Conservation (phyloP, 306 rosid species). For the Medicago truncatula region MtrunA17r5.0-ANR NC_053045.1:7826501-7827000, state of each 20-base stretch:
- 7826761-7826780: slow-evolving; percentile 60
- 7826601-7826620: not conserved
- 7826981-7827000: not conserved
- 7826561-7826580: not conserved
- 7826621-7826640: slow-evolving; percentile 8
- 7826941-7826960: slow-evolving; percentile 27
- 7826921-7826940: slow-evolving; percentile 35
- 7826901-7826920: slow-evolving; percentile 46
- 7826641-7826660: not conserved
- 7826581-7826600: not conserved
- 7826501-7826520: not conserved
- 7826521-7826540: slow-evolving; percentile 36
- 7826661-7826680: not conserved
- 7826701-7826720: slow-evolving; percentile 58
- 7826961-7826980: not conserved
- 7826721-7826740: slow-evolving; percentile 61
- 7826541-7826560: slow-evolving; percentile 28
- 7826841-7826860: slow-evolving; percentile 45
- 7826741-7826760: slow-evolving; percentile 55
- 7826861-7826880: slow-evolving; percentile 41
- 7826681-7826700: not conserved
- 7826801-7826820: slow-evolving; percentile 45
- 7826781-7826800: slow-evolving; percentile 53
- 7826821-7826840: slow-evolving; percentile 39
- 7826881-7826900: slow-evolving; percentile 29